These are phyloP conservation scores for Helianthus tuberosus DNA, from an alignment of 129 eudicot species.

Conservation along the genomic window DNA sequence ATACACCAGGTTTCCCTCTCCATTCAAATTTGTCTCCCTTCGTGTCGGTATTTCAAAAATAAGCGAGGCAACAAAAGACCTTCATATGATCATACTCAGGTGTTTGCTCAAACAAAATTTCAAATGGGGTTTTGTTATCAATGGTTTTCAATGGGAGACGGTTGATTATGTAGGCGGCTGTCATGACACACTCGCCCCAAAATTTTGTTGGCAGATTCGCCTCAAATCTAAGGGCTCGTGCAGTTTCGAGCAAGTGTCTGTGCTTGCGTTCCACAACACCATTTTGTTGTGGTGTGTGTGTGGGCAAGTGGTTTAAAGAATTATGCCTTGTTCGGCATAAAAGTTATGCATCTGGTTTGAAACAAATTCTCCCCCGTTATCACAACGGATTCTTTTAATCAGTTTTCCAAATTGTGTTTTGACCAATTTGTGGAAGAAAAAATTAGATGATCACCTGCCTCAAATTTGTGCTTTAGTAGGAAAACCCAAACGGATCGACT, in stretches of 20 bases:
- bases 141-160: not conserved
- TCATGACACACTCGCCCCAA: not conserved
- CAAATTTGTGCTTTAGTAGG: not conserved
- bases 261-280: not conserved
- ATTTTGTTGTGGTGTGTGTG: too few relatives aligned
- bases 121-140: not conserved
- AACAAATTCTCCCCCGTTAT: not conserved
- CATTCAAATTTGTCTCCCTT: not conserved
- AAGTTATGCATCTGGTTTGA: not conserved
- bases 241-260: not conserved
- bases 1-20: not conserved
- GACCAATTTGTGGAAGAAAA: not conserved
- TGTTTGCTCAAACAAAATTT: too few relatives aligned
- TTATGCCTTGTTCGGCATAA: not conserved
- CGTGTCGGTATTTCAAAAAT: not conserved
- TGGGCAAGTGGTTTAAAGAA: not conserved
- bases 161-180: not conserved
- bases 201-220: not conserved
- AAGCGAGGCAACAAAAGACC: not conserved
- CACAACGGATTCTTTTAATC: not conserved
- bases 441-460: not conserved
- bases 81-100: not conserved
- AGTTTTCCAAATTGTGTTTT: too few relatives aligned
- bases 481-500: not conserved
- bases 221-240: not conserved